These are phyloP conservation scores for Fraxinus platypoda DNA, from an alignment of 305 asterid genomes.

Conservation along the genomic window DNA sequence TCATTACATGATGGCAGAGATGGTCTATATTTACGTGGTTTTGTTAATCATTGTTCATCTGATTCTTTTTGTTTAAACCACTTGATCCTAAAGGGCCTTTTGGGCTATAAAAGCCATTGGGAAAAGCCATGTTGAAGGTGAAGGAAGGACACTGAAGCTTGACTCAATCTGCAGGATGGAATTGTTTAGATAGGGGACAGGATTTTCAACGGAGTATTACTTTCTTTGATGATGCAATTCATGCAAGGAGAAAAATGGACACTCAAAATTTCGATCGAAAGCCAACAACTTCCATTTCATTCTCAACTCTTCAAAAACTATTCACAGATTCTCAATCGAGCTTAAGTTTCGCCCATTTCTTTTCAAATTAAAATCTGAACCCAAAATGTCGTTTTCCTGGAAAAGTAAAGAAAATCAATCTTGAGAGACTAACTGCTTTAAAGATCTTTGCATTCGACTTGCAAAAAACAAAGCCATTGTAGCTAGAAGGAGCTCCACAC, in stretches of 20 bases:
- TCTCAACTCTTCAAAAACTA: not conserved
- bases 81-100: not conserved
- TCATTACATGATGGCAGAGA: not conserved
- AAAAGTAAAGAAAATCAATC: not conserved
- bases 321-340: not conserved
- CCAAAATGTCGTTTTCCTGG: not conserved
- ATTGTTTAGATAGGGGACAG: not conserved
- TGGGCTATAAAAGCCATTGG: not conserved
- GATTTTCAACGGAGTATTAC: not conserved
- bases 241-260: not conserved
- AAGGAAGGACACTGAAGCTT: not conserved
- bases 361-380: not conserved
- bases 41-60: not conserved
- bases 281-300: not conserved
- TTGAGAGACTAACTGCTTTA: not conserved
- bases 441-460: not conserved
- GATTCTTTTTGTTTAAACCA: not conserved
- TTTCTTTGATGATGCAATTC: not conserved
- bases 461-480: not conserved
- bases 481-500: not conserved
- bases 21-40: not conserved
- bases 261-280: not conserved
- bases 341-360: not conserved
- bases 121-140: not conserved
- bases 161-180: not conserved